These are phyloP conservation scores for Neopestalotiopsis sp. DNA, from an alignment of 2,329 filamentous ascomycete genomes.

Conservation along the genomic window DNA sequence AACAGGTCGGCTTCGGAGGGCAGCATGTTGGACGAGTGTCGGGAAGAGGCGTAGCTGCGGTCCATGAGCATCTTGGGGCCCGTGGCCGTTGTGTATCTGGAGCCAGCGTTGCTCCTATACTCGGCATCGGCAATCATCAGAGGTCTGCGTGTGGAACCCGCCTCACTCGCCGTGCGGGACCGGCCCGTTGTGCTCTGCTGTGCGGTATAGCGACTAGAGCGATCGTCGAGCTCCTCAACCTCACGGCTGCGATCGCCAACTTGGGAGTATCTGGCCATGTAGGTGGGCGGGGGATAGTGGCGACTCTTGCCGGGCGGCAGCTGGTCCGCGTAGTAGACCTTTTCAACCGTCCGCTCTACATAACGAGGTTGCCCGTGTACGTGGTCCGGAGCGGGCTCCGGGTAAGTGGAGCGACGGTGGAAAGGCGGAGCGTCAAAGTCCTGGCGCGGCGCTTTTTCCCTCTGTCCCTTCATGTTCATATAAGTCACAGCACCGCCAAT, in stretches of 20 bases:
- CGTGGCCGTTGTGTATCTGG: slow-evolving; percentile 35
- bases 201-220: slow-evolving; percentile 46
- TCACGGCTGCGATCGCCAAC: slow-evolving; percentile 34
- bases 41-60: slow-evolving; percentile 35
- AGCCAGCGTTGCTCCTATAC: slow-evolving; percentile 45
- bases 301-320: slow-evolving; percentile 34
- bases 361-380: slow-evolving; percentile 35
- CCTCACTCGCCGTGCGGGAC: slow-evolving; percentile 49
- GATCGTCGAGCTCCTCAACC: slow-evolving; percentile 46
- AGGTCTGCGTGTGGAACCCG: slow-evolving; percentile 39
- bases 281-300: slow-evolving; percentile 41
- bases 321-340: slow-evolving; percentile 43
- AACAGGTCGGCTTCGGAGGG: slow-evolving; percentile 16
- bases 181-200: slow-evolving; percentile 41
- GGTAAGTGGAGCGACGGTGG: slow-evolving; percentile 52
- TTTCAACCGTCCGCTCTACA: slow-evolving; percentile 44
- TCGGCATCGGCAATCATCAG: slow-evolving; percentile 49
- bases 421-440: slow-evolving; percentile 47
- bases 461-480: slow-evolving; percentile 69
- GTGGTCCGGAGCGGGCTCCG: slow-evolving; percentile 41
- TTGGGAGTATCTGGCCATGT: slow-evolving; percentile 43
- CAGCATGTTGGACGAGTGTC: slow-evolving; percentile 22
- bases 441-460: slow-evolving; percentile 44
- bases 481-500: slow-evolving; percentile 70
- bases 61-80: slow-evolving; percentile 35